These are phyloP conservation scores for Cercospora sp. DNA, from an alignment of 2,329 filamentous ascomycete species.

Conservation along the genomic window DNA sequence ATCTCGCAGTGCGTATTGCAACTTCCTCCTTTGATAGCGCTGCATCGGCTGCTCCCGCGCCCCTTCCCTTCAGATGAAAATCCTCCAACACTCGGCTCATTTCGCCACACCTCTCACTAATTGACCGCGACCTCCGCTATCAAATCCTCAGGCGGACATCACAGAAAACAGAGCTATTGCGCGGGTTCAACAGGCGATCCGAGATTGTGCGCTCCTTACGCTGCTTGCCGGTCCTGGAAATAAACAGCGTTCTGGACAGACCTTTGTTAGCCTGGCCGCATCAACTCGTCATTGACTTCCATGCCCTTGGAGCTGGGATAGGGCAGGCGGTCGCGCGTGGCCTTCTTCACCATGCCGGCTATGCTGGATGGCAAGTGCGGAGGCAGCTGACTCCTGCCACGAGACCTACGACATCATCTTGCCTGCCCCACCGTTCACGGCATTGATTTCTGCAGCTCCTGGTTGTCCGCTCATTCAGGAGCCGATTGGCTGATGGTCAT, in stretches of 20 bases:
- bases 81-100: background rate
- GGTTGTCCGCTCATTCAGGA: too few relatives aligned
- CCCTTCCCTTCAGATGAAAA: background rate
- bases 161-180: background rate
- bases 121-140: background rate
- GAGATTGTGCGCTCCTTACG: background rate
- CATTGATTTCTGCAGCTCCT: background rate
- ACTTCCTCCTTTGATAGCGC: background rate
- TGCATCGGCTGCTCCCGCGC: background rate
- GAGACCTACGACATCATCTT: background rate
- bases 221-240: background rate
- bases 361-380: background rate
- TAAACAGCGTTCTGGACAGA: background rate
- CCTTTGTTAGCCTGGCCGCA: background rate
- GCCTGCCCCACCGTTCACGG: background rate
- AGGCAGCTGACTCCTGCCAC: background rate
- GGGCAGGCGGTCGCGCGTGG: background rate
- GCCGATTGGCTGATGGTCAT: too few relatives aligned
- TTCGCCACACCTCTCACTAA: background rate
- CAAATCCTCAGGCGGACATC: background rate
- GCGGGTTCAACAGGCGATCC: background rate
- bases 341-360: background rate
- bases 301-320: background rate
- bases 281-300: background rate
- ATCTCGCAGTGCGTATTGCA: background rate